These are phyloP conservation scores for Sporothrix pseudoabietina DNA, from an alignment of 2,329 filamentous ascomycete species.

Conservation along the genomic window DNA sequence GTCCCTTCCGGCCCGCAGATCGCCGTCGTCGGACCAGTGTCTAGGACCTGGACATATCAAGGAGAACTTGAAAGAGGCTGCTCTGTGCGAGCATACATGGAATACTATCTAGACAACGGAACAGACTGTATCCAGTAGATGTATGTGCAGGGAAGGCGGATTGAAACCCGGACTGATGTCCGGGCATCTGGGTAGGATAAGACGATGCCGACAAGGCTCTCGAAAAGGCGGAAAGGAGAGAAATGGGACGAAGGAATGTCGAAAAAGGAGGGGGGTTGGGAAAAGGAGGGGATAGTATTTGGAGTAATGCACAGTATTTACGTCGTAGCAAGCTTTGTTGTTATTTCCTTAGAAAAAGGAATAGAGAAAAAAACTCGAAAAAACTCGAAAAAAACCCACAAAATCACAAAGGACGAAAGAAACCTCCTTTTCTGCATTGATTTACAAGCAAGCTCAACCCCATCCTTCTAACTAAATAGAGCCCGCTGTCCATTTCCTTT, in stretches of 20 bases:
- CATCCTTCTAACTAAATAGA: background rate
- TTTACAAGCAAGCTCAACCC: slow-evolving; percentile 10
- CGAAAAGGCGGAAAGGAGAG: background rate
- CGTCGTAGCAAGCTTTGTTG: background rate
- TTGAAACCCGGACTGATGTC: background rate
- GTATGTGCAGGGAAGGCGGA: background rate
- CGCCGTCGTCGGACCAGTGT: background rate
- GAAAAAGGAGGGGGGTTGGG: background rate
- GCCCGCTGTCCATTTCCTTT: slow-evolving; percentile 9
- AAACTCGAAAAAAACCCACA: background rate
- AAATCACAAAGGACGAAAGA: background rate
- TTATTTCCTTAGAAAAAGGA: background rate
- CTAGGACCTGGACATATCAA: background rate
- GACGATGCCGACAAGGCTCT: background rate
- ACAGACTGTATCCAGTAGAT: background rate
- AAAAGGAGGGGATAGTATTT: background rate
- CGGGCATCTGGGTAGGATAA: background rate
- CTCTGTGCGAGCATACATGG: background rate
- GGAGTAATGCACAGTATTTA: background rate
- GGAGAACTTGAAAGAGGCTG: background rate
- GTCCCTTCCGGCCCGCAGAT: slow-evolving; percentile 1
- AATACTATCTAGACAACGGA: slow-evolving; percentile 4
- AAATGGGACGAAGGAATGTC: background rate
- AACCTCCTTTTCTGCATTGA: background rate
- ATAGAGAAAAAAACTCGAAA: background rate